phyloP scores from a whole-genome alignment of 495 filamentous ascomycete species.

The Neurospora intermedia region DNA sequence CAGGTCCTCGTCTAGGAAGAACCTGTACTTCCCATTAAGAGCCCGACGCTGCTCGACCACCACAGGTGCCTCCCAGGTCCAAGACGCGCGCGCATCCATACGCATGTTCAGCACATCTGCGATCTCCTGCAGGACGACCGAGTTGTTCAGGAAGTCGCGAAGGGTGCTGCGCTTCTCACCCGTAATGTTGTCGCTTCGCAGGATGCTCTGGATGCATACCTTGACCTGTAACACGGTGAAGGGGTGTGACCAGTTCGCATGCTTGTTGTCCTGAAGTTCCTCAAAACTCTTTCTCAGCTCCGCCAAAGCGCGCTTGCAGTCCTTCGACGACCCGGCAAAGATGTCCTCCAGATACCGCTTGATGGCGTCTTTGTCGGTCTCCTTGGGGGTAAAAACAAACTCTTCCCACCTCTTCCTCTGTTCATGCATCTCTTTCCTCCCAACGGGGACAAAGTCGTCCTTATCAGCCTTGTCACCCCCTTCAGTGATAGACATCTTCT shows the following conservation, averaged over 20 bases:
- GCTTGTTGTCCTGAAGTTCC: conserved; percentile 9
- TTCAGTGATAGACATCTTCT: conserved; percentile 10
- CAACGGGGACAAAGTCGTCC: conserved; percentile 10
- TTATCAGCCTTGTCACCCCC: neutral
- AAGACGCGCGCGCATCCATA: conserved; percentile 43
- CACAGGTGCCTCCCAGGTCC: conserved; percentile 41
- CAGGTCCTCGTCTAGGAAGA: conserved; percentile 61
- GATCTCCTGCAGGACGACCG: conserved; percentile 48
- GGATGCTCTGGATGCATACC: conserved; percentile 38
- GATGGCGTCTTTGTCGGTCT: conserved; percentile 24
- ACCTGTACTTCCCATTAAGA: conserved; percentile 55
- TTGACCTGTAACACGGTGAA: conserved; percentile 14
- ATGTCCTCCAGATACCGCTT: conserved; percentile 41
- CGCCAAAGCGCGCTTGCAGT: conserved; percentile 5
- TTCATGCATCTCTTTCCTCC: conserved; percentile 25
- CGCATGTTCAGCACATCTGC: conserved; percentile 61
- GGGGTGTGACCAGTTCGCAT: conserved; percentile 1
- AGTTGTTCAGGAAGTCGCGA: conserved; percentile 48
- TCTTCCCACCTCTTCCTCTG: conserved; percentile 48
- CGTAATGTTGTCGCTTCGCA: conserved; percentile 46
- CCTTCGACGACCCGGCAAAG: conserved; percentile 29
- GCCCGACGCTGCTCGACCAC: conserved; percentile 38
- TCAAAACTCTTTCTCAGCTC: neutral
- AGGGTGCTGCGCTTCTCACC: conserved; percentile 48
- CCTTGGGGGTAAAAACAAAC: conserved; percentile 28